phyloP scores from a whole-genome alignment of 331 rosid species.

The Cydonia oblonga region DNA sequence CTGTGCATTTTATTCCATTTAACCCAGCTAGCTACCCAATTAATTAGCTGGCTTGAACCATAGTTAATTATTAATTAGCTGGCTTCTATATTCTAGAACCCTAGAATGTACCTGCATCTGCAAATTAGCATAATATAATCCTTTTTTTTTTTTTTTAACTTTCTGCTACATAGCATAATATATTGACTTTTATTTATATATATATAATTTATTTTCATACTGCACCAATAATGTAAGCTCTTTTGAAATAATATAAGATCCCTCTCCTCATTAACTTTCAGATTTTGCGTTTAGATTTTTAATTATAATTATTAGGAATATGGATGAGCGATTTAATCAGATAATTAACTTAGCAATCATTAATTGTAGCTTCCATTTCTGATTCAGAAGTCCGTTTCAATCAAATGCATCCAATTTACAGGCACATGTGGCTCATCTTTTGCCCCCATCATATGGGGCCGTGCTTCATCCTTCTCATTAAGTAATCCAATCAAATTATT shows the following conservation, averaged over 20 bases:
- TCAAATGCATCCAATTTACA: background rate
- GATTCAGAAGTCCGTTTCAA: background rate
- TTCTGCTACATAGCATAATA: background rate
- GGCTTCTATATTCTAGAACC: background rate
- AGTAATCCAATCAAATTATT: no score
- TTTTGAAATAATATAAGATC: background rate
- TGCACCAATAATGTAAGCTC: background rate
- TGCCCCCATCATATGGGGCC: background rate
- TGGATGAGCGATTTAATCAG: background rate
- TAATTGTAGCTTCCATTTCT: background rate
- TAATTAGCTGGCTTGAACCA: background rate
- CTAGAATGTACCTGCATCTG: background rate
- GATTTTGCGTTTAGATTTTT: background rate
- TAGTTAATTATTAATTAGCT: background rate
- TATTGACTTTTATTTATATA: background rate
- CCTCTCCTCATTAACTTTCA: background rate
- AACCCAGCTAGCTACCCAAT: background rate
- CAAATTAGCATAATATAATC: background rate
- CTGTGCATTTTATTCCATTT: background rate
- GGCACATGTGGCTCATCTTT: slow-evolving; percentile 7
- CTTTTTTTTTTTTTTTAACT: background rate
- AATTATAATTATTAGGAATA: background rate
- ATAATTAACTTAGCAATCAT: background rate
- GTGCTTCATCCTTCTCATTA: background rate
- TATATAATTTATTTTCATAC: background rate